Evolutionary conservation across 352 stramenopile species (phyloP), one percentile per base, ranked within the genome.

Genomic region (Globisporangium nunn): DNA sequence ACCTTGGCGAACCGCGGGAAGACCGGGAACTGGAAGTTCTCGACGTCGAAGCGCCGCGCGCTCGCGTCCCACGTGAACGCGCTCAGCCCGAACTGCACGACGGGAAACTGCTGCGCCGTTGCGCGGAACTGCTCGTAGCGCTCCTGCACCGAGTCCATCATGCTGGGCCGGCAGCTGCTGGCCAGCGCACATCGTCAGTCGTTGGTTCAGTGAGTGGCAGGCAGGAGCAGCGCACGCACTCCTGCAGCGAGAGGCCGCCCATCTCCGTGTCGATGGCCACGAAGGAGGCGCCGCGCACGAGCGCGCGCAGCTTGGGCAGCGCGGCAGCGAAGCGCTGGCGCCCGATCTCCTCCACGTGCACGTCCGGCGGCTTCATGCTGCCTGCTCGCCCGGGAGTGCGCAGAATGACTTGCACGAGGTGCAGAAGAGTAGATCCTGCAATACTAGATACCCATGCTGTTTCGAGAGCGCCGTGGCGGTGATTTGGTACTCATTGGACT

Each of bases 261-360:
- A 92, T 83, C 57, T 92, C 81, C 18, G 79, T 87, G 56, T 92
- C 81, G 53, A 92, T 75, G 17, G 81, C 75, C 48, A 90, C 70
- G 58, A 92, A 92, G 40, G 78, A 71, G 54, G 73, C 75, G 56
- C 57, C 56, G 23, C 47, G 49, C n/a, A 85, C 54, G 2, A 64
- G 39, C 14, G 66, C 54, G 30, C 68, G 56, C 40, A 85, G 65
- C 18, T 64, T 68, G 18, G 52, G 51, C 29, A 85, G 66, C 56
- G 56, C 58, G 23, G 45, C 52, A 1, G 49, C 40, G 40, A 68
- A 64, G 40, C 46, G 56, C 49, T 63, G 55, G 17, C 61, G 55
- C 30, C 61, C 61, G 56, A 67, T 63, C 39, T 59, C 43, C 44
- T 63, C 45, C 17, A 67, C 61, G 37, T 67, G 47, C 54, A 60